Percentiles rank a stretch among this genome's conserved stretches.
Conservation (phyloP, 768 basidiomycete species). For the Multifurca ochricompacta region DNA sequence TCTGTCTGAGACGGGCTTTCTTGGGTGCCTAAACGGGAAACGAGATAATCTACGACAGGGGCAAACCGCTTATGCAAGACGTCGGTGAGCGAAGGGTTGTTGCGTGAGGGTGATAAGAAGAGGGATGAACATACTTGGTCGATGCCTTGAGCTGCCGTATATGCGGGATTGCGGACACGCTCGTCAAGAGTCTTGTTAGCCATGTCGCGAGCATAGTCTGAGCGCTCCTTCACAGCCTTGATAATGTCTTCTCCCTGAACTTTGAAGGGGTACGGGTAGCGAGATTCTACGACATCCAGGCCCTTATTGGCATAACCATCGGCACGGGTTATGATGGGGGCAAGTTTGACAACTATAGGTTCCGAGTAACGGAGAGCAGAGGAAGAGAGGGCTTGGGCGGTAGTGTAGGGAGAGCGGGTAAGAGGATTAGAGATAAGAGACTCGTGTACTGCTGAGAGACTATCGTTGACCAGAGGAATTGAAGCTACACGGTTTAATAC, state of each 20-base stretch:
- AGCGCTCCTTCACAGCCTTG: constrained; percentile 48
- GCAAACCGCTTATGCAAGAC: constrained; percentile 44
- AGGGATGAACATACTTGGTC: constrained; percentile 50
- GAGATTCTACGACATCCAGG: constrained; percentile 62
- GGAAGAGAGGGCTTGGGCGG: constrained; percentile 52
- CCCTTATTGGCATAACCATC: constrained; percentile 68
- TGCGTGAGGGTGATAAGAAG: neutral
- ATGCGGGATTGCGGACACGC: constrained; percentile 54
- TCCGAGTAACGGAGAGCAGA: constrained; percentile 39
- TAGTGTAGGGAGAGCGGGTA: constrained; percentile 57
- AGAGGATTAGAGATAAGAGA: constrained; percentile 52
- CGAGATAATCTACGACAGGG: constrained; percentile 69
- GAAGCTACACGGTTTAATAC: constrained; percentile 55
- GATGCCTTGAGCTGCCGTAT: constrained; percentile 54
- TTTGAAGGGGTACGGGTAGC: constrained; percentile 71
- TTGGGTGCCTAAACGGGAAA: constrained; percentile 36
- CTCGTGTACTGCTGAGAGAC: constrained; percentile 49
- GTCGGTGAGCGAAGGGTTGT: constrained; percentile 20
- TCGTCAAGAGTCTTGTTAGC: constrained; percentile 62
- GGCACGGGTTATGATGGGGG: constrained; percentile 55
- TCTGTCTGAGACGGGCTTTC: constrained; percentile 43
- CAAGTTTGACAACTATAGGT: constrained; percentile 57
- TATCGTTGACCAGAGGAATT: constrained; percentile 66
- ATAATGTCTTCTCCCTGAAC: constrained; percentile 65
- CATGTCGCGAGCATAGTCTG: constrained; percentile 45